Percentiles rank a stretch among this genome's conserved stretches.
Conservation (phyloP, 208 protist genomes). For the Crithidia thermophila region DNA sequence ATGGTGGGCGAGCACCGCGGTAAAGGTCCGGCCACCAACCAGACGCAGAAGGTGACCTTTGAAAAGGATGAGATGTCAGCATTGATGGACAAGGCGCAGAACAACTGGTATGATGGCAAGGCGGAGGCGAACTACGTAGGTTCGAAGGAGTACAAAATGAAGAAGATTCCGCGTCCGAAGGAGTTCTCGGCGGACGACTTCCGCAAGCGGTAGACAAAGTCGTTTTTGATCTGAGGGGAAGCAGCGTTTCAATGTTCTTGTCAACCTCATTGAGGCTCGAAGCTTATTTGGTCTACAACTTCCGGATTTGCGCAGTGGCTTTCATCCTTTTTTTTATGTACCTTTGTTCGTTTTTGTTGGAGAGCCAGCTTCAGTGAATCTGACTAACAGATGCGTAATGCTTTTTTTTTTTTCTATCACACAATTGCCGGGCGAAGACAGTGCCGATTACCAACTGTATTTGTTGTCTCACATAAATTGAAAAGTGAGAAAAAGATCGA, state of each 20-base stretch:
- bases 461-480: too few relatives aligned
- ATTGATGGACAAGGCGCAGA: constrained; percentile 74
- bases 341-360: not conserved
- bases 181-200: constrained; percentile 87
- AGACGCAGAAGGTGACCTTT: constrained; percentile 76
- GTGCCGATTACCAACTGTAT: too few relatives aligned
- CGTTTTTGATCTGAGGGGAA: too few relatives aligned
- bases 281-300: too few relatives aligned
- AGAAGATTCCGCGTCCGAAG: constrained; percentile 80
- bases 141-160: constrained; percentile 88
- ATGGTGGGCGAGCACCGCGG: constrained; percentile 88
- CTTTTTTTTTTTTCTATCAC: not conserved
- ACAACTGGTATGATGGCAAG: constrained; percentile 79
- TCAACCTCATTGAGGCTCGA: too few relatives aligned
- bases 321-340: constrained; percentile 23
- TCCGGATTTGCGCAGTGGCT: constrained; percentile 3
- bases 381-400: not conserved
- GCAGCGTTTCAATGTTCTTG: not conserved
- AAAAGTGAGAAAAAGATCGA: too few relatives aligned
- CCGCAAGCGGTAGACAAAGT: constrained; percentile 77
- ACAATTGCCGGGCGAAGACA: too few relatives aligned
- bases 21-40: constrained; percentile 52
- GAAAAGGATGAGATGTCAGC: constrained; percentile 64
- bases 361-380: not conserved
- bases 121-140: constrained; percentile 85